Evolutionary conservation across 148 eudicot genomes (phyloP).

Genomic region (Camellia granthamiana): DNA sequence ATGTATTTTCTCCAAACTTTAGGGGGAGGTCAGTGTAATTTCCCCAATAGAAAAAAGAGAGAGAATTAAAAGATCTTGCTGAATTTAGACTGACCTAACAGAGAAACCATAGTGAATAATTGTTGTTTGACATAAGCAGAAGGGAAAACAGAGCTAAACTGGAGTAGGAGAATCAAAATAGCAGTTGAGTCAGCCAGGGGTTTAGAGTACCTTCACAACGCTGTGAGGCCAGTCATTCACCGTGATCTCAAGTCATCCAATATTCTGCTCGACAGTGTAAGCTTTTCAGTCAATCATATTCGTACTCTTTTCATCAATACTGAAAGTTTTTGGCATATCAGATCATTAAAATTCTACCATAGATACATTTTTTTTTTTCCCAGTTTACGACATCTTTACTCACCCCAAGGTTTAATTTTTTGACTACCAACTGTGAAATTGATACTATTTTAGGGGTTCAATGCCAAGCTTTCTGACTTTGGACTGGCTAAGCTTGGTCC

Average conservation of each 20-base stretch:
- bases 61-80: background rate
- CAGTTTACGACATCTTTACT: background rate
- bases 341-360: background rate
- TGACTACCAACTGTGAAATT: background rate
- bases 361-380: background rate
- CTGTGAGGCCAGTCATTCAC: constrained; percentile 14
- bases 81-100: background rate
- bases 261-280: constrained; percentile 21
- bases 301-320: no score
- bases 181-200: constrained; percentile 21
- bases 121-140: constrained; percentile 2
- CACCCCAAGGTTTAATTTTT: background rate
- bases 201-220: constrained; percentile 17
- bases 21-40: no score
- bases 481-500: constrained; percentile 20
- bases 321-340: background rate
- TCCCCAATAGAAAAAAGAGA: background rate
- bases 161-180: constrained; percentile 21
- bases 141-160: constrained; percentile 7
- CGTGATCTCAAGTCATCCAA: constrained; percentile 24
- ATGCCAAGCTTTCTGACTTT: constrained; percentile 20
- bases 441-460: constrained; percentile 9
- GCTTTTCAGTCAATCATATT: background rate
- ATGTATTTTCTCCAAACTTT: no score
- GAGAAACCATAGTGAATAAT: no score